Percentiles rank a stretch among this genome's conserved stretches.
Evolutionary conservation across 2,329 filamentous ascomycete species (phyloP).

Genomic region (Plectosphaerella sp.): DNA sequence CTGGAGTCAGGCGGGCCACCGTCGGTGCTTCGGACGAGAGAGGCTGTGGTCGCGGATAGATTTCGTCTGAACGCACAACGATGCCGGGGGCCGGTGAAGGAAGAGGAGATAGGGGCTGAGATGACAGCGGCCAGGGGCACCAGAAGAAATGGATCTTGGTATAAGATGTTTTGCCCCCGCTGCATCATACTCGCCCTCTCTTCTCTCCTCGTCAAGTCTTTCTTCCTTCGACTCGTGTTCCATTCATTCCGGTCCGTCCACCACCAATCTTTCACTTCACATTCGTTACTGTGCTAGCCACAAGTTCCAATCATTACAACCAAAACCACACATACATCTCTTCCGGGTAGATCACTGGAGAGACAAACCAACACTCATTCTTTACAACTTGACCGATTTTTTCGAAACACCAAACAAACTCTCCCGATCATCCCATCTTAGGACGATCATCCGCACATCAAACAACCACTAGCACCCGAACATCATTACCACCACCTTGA

Average conservation of each 20-base stretch:
- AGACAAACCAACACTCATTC: constrained; percentile 3
- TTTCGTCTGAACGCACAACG: not conserved
- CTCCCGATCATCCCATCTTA: not conserved
- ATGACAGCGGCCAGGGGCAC: not conserved
- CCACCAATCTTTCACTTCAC: not conserved
- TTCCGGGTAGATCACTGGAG: constrained; percentile 6
- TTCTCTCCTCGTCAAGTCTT: not conserved
- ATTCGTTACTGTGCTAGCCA: constrained; percentile 11
- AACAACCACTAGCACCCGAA: not conserved
- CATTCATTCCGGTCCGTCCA: constrained; percentile 11
- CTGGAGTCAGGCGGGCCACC: too few species aligned
- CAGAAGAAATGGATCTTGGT: not conserved
- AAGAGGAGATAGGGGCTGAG: not conserved
- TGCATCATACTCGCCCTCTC: not conserved
- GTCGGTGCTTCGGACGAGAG: too few species aligned
- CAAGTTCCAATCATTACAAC: constrained; percentile 11
- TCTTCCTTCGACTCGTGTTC: constrained; percentile 7
- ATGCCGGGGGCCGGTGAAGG: not conserved
- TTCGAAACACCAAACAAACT: not conserved
- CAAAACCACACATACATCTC: constrained; percentile 1
- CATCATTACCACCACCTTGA: not conserved
- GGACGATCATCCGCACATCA: not conserved
- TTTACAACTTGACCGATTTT: not conserved
- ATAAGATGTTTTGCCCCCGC: not conserved
- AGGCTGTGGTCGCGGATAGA: not conserved